Conservation (phyloP, 1,284 basidiomycete genomes). For the Apiotrichum porosum region DNA sequence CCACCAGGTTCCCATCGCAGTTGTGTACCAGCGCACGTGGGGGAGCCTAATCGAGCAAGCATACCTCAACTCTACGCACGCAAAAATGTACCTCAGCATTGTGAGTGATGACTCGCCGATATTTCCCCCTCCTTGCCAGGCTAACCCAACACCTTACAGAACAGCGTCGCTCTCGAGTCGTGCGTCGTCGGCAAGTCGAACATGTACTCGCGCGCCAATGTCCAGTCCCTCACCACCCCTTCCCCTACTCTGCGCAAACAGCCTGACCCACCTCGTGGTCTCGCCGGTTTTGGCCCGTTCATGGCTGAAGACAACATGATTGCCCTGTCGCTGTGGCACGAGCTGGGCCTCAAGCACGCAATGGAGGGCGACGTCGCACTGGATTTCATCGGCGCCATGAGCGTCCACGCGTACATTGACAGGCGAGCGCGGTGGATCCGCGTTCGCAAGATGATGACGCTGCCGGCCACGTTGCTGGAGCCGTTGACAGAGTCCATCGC, state of each 20-base stretch:
- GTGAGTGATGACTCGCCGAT: no score
- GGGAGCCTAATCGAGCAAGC: conserved; percentile 87
- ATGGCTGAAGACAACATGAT: conserved; percentile 97
- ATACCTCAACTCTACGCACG: conserved; percentile 94
- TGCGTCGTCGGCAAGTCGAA: conserved; percentile 98
- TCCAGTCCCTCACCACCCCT: conserved; percentile 36
- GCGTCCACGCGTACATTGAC: conserved; percentile 71
- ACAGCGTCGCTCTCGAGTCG: conserved; percentile 72
- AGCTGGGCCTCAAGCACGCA: conserved; percentile 76
- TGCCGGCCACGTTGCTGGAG: conserved; percentile 74
- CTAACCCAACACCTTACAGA: conserved; percentile 29
- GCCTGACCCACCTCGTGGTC: conserved; percentile 48
- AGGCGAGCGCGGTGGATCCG: conserved; percentile 89
- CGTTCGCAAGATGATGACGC: conserved; percentile 85
- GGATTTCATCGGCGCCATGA: conserved; percentile 83
- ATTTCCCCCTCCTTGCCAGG: no score
- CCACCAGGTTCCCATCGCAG: conserved; percentile 92
- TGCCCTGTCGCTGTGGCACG: conserved; percentile 80
- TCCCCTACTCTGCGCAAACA: conserved; percentile 30
- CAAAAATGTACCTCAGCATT: conserved; percentile 98
- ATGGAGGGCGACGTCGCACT: conserved; percentile 80
- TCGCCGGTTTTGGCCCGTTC: conserved; percentile 75
- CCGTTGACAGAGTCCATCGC: conserved; percentile 83
- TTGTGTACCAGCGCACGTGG: conserved; percentile 60
- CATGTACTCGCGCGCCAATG: conserved; percentile 82